These are phyloP conservation scores for Claviceps arundinis DNA, from an alignment of 2,329 filamentous ascomycete species.

Conservation along the genomic window DNA sequence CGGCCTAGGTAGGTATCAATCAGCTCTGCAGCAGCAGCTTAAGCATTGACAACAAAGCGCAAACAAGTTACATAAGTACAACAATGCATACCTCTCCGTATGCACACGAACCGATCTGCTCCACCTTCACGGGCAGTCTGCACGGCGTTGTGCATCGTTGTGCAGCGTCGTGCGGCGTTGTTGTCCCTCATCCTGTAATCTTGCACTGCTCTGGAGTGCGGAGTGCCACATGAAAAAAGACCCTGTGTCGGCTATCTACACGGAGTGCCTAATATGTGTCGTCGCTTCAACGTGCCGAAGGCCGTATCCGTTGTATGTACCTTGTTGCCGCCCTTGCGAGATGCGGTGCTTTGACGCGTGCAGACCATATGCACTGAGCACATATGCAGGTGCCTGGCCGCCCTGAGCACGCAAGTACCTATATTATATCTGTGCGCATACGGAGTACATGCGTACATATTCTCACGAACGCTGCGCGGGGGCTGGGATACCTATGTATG, in stretches of 20 bases:
- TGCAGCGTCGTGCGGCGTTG: background rate
- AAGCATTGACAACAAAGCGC: background rate
- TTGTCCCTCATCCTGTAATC: background rate
- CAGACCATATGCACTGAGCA: background rate
- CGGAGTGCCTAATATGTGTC: background rate
- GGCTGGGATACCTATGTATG: background rate
- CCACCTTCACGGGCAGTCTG: conserved; percentile 1
- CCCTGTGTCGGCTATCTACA: background rate
- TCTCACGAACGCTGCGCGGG: background rate
- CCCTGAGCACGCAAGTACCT: too few relatives aligned
- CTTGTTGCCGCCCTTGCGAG: too few relatives aligned
- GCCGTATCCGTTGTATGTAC: background rate
- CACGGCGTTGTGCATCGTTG: background rate
- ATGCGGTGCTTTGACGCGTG: background rate
- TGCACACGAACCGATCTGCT: conserved; percentile 2
- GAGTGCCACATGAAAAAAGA: background rate
- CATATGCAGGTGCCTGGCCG: too few relatives aligned
- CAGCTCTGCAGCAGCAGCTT: background rate
- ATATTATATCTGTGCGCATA: background rate
- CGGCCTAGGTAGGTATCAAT: background rate
- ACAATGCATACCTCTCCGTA: too few relatives aligned
- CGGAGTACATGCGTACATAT: background rate
- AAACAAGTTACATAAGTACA: background rate
- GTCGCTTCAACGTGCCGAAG: background rate
- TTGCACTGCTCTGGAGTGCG: background rate